phyloP scores from a whole-genome alignment of 768 basidiomycete genomes.

The Lentinula edodes region DNA sequence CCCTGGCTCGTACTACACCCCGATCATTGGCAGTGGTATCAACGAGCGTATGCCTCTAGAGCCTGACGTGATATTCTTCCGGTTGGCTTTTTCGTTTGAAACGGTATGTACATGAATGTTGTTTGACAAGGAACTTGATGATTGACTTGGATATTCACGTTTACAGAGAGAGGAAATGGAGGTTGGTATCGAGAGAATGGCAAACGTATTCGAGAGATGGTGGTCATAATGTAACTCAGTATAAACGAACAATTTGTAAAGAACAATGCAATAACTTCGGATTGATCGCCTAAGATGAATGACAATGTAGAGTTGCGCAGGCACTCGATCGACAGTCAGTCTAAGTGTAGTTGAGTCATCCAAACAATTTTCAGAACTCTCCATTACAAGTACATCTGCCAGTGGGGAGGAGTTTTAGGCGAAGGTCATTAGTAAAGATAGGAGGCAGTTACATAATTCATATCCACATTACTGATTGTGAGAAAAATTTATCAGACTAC shows the following conservation, averaged over 20 bases:
- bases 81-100: conserved; percentile 5
- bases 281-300: too few species aligned
- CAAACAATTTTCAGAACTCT: too few species aligned
- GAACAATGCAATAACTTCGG: too few species aligned
- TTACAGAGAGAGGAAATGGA: conserved; percentile 4
- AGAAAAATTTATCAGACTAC: too few species aligned
- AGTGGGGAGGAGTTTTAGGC: too few species aligned
- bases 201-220: conserved; percentile 1
- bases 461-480: too few species aligned
- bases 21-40: neutral
- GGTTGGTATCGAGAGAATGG: conserved; percentile 1
- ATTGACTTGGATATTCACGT: neutral
- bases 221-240: neutral
- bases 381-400: too few species aligned
- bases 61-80: conserved; percentile 3
- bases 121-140: neutral
- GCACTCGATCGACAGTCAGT: too few species aligned
- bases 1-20: conserved; percentile 10
- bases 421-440: too few species aligned
- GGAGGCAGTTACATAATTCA: too few species aligned
- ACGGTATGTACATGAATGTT: conserved; percentile 4
- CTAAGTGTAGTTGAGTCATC: too few species aligned
- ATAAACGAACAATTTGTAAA: neutral
- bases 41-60: neutral
- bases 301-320: too few species aligned